Evolutionary conservation across 306 rosid genomes (phyloP), one percentile per base, ranked within the genome.

Genomic region (Senna tora): DNA sequence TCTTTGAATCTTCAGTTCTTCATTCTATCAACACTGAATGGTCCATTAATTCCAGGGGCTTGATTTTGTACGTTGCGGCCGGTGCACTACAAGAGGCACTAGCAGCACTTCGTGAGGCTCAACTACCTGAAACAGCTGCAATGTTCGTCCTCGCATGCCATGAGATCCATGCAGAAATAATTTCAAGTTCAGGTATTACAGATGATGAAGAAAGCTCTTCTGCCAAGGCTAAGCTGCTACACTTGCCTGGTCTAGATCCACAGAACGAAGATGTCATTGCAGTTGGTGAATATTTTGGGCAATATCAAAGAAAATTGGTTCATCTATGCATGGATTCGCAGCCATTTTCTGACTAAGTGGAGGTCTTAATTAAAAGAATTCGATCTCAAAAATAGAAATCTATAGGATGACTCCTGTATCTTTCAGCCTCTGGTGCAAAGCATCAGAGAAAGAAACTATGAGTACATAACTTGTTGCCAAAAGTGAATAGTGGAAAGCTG

Each of bases 81-180:
- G 99, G 99, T 49, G 96, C 97, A 28, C 87, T 95, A 65, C 96
- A 88, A 80, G 97, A 87, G 85, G 96, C 95, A 79, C 71, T 95
- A 88, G 92, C 95, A 66, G 89, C 92, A 50, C 97, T 95, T 72
- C 93, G 99, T 10, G 96, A 89, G 81, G 91, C 92, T 54, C 97
- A 86, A 59, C 91, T 91, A 76, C 96, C 97, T 21, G 99, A 91
- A 77, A 81, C 96, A 7, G 99, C 96, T 12, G 93, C 97, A 30
- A 88, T 95, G 99, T 95, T 95, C 82, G 71, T 89, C 77, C 86
- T 95, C 79, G 96, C 96, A 46, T 95, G 99, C 73, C 99, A 90
- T 73, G 99, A 95, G 84, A 85, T 83, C 65, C 96, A 84, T 22
- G 82, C 87, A 13, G 92, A 87, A 55, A 74, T 82, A 36, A 75